Evolutionary conservation across 1,139 yeast species (phyloP).

Genomic region (Yamadazyma mexicana): DNA sequence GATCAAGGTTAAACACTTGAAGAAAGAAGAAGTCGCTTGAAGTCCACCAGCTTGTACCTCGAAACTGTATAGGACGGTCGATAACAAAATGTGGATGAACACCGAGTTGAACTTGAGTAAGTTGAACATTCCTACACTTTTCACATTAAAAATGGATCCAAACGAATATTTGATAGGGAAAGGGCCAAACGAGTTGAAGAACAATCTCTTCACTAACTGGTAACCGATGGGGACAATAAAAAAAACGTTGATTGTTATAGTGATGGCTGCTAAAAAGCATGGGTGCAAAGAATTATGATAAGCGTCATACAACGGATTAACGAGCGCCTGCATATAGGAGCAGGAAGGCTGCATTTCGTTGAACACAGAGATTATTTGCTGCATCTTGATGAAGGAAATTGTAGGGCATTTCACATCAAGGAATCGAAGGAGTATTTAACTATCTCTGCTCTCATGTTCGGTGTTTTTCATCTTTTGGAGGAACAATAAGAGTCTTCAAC

Average conservation of each 20-base stretch:
- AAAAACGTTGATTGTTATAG: slow-evolving; percentile 7
- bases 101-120: slow-evolving; percentile 24
- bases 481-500: too few species aligned
- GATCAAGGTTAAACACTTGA: slow-evolving; percentile 15
- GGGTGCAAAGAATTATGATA: slow-evolving; percentile 31
- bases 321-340: too few species aligned
- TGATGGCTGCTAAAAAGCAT: slow-evolving; percentile 26
- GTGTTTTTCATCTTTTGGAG: too few species aligned
- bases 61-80: slow-evolving; percentile 18
- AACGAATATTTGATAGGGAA: slow-evolving; percentile 28
- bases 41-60: slow-evolving; percentile 12
- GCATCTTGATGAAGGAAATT: too few species aligned
- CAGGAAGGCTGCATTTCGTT: too few species aligned
- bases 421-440: too few species aligned
- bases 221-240: slow-evolving; percentile 11
- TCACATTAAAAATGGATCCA: slow-evolving; percentile 25
- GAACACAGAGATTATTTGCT: too few species aligned
- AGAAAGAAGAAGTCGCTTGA: slow-evolving; percentile 9
- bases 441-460: too few species aligned
- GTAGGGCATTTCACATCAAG: too few species aligned
- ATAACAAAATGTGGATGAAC: slow-evolving; percentile 22
- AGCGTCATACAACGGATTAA: slow-evolving; percentile 25
- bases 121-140: slow-evolving; percentile 30
- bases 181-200: slow-evolving; percentile 27
- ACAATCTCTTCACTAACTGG: slow-evolving; percentile 20